Evolutionary conservation across 129 eudicot genomes (phyloP), one percentile per base, ranked within the genome.

Genomic region (Flaveria robusta): DNA sequence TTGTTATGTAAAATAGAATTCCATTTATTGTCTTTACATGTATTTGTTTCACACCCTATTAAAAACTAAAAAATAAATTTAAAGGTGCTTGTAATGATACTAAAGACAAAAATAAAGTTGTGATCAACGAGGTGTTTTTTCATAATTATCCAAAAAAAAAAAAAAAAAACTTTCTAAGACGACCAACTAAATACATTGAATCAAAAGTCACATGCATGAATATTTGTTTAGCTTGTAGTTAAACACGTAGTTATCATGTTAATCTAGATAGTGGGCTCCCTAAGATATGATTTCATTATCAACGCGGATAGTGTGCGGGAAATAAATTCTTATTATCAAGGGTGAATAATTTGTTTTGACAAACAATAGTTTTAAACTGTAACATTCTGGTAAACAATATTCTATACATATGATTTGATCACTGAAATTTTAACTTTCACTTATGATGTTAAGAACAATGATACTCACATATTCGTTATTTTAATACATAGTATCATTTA

Each of bases 51-150:
- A 58, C 11, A 58, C 41, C 39, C 37, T 24, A 62, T 3, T 62
- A 9, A 12, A 12, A 62, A 62, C 41, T 24, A 24, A 26, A 26
- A 62, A 14, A 62, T 27, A 27, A 41, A 62, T 24, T 26, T 15
- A 63, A 63, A 63, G 68, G 69, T 64, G 45, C 34, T 64, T 14
- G 69, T 64, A 34, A 64, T 64, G 20, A 64, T 31, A 7, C 45
- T 64, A 64, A 64, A n/a, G 46, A 64, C 69, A 64, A 64, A 64
- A 64, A 31, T 34, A 29, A 34, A 29, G 47, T 31, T 31, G 27
- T 62, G 46, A 16, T 31, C 16, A 64, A 64, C 47, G 6, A 64
- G 64, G 29, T 22, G 5, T 22, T 56, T 56, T 56, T 6, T 34
- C 39, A 34, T 34, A 34, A 34, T 34, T 34, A 34, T 34, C 39